A percentile compares a stretch with the other conserved stretches of the same genome.
Evolutionary conservation across 2,329 filamentous ascomycete genomes (phyloP).

Genomic region (Penicillium hesseltinei): DNA sequence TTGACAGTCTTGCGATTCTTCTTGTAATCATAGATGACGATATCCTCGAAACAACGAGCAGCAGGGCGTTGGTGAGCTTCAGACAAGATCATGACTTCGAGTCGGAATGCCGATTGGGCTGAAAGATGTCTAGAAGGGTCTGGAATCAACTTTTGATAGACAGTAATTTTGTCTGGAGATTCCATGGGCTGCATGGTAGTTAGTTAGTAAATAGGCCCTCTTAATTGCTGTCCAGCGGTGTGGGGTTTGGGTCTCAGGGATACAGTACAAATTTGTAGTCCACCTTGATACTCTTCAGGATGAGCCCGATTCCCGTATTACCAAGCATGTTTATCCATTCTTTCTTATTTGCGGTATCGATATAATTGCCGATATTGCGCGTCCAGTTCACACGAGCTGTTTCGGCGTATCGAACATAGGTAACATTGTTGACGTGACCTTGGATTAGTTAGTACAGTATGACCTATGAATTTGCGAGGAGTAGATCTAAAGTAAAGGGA

Average conservation of each 20-base stretch:
- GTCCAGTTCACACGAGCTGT: constrained; percentile 77
- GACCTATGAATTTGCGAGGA: background rate
- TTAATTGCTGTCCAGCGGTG: background rate
- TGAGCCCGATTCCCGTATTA: constrained; percentile 66
- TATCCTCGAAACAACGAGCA: constrained; percentile 73
- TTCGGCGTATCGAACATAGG: constrained; percentile 81
- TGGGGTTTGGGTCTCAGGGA: background rate
- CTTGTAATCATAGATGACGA: constrained; percentile 74
- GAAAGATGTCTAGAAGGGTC: constrained; percentile 45
- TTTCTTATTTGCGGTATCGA: constrained; percentile 59
- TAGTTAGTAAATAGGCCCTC: background rate
- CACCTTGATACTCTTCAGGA: constrained; percentile 74
- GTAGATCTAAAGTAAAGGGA: background rate
- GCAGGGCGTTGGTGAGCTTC: constrained; percentile 70
- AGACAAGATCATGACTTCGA: constrained; percentile 68
- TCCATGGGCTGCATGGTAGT: constrained; percentile 65
- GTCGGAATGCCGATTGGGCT: constrained; percentile 36
- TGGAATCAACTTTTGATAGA: constrained; percentile 72
- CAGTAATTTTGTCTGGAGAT: constrained; percentile 77
- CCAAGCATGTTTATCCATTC: constrained; percentile 70
- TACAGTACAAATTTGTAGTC: constrained; percentile 77
- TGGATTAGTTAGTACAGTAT: constrained; percentile 16
- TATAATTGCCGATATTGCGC: constrained; percentile 62
- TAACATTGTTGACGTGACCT: constrained; percentile 84
- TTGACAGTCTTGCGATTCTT: constrained; percentile 53